These are phyloP conservation scores for Lentinula novae-zelandiae DNA, from an alignment of 1,284 basidiomycete genomes.

Conservation along the genomic window DNA sequence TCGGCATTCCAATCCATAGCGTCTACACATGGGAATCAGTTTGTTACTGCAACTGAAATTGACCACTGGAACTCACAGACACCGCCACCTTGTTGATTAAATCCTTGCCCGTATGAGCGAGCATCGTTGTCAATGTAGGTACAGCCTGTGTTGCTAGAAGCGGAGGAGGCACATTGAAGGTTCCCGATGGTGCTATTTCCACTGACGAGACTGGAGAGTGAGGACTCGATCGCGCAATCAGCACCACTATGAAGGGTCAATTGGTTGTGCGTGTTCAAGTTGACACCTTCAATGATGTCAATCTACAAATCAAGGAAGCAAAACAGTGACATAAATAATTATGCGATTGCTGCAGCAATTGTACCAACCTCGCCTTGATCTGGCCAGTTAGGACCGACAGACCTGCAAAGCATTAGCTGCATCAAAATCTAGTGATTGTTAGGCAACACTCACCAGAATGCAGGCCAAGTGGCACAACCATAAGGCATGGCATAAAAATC, in stretches of 20 bases:
- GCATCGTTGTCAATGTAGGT: constrained; percentile 51
- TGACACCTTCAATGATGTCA: constrained; percentile 70
- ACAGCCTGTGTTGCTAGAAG: constrained; percentile 62
- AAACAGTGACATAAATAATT: not conserved
- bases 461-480: constrained; percentile 78
- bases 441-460: constrained; percentile 41
- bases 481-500: constrained; percentile 68
- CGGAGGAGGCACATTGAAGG: constrained; percentile 45
- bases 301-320: constrained; percentile 30
- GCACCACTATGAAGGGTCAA: constrained; percentile 64
- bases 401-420: constrained; percentile 21
- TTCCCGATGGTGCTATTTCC: constrained; percentile 28
- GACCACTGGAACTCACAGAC: constrained; percentile 39
- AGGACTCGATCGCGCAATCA: constrained; percentile 17
- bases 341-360: not conserved
- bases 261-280: constrained; percentile 55
- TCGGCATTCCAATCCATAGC: constrained; percentile 65
- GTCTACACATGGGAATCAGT: not conserved
- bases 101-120: constrained; percentile 63
- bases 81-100: constrained; percentile 68
- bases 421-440: constrained; percentile 5
- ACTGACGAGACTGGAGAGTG: constrained; percentile 11
- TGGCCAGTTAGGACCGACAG: constrained; percentile 69
- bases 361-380: constrained; percentile 26
- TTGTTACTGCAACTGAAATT: not conserved